Conservation (phyloP, 805 yeast species). For the Yamadazyma paraphyllophila region DNA sequence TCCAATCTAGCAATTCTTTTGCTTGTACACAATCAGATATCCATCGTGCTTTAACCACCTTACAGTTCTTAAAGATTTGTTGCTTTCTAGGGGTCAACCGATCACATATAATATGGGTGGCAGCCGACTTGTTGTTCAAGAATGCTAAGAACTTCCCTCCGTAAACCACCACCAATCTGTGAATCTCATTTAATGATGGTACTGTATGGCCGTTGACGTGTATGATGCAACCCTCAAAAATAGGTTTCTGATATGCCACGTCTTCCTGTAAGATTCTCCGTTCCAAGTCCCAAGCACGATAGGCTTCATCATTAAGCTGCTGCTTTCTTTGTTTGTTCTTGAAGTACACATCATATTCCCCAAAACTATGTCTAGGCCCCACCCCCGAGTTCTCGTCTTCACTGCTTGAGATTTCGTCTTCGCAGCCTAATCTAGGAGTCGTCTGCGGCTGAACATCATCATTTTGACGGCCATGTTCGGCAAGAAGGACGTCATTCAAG, state of each 20-base stretch:
- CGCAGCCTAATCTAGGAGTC: not conserved
- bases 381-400: constrained; percentile 4
- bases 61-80: constrained; percentile 60
- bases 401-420: not conserved
- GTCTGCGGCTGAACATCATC: not conserved
- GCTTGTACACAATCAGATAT: constrained; percentile 58
- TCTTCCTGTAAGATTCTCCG: constrained; percentile 26
- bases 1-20: constrained; percentile 62
- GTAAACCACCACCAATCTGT: constrained; percentile 64
- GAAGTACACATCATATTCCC: constrained; percentile 67
- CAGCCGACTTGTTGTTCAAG: constrained; percentile 66
- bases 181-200: constrained; percentile 75
- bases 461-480: constrained; percentile 4
- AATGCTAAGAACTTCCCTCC: constrained; percentile 79
- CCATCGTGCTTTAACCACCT: constrained; percentile 85
- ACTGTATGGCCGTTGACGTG: constrained; percentile 87
- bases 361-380: constrained; percentile 45
- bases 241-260: constrained; percentile 18
- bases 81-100: constrained; percentile 74
- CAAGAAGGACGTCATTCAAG: constrained; percentile 6
- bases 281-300: constrained; percentile 46
- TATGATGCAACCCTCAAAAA: constrained; percentile 64
- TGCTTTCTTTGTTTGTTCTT: constrained; percentile 60
- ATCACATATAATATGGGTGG: constrained; percentile 83
- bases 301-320: constrained; percentile 53